These are phyloP conservation scores for Myriosclerotinia scirpicola DNA, from an alignment of 2,329 filamentous ascomycete genomes.

Conservation along the genomic window DNA sequence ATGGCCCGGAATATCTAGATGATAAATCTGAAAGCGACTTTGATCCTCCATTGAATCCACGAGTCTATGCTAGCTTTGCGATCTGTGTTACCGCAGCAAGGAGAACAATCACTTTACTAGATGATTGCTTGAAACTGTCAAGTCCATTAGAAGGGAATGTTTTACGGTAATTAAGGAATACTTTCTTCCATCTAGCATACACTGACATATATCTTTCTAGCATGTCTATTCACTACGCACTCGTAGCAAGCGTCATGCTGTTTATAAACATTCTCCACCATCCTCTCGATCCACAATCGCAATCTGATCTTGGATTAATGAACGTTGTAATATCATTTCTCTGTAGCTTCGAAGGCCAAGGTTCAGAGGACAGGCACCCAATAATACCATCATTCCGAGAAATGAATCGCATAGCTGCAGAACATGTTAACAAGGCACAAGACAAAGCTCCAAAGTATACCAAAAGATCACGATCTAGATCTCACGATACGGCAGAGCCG, in stretches of 20 bases:
- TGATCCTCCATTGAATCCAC: constrained; percentile 27
- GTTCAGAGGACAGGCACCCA: not conserved
- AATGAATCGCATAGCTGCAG: constrained; percentile 10
- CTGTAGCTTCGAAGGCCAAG: constrained; percentile 9
- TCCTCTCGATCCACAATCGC: constrained; percentile 78
- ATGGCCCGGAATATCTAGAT: constrained; percentile 24
- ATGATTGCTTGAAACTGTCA: constrained; percentile 26
- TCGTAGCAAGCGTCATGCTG: constrained; percentile 85
- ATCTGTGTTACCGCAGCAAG: constrained; percentile 33
- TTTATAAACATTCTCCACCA: constrained; percentile 96
- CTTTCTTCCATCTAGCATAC: not conserved
- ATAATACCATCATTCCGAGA: constrained; percentile 1
- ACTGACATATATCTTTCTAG: constrained; percentile 17
- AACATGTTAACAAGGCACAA: constrained; percentile 15
- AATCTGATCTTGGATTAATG: constrained; percentile 85
- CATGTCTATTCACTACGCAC: constrained; percentile 70
- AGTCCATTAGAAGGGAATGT: constrained; percentile 28
- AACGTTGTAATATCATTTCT: constrained; percentile 58
- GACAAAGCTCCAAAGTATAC: not conserved
- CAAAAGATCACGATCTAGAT: constrained; percentile 12
- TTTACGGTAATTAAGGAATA: constrained; percentile 14
- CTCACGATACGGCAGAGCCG: not conserved
- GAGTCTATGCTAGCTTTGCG: constrained; percentile 29
- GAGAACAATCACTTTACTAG: constrained; percentile 29
- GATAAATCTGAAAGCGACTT: constrained; percentile 23